Percentiles rank a stretch among this genome's conserved stretches.
Evolutionary conservation across 2,329 filamentous ascomycete genomes (phyloP).

Genomic region (Penicillium hesseltinei): DNA sequence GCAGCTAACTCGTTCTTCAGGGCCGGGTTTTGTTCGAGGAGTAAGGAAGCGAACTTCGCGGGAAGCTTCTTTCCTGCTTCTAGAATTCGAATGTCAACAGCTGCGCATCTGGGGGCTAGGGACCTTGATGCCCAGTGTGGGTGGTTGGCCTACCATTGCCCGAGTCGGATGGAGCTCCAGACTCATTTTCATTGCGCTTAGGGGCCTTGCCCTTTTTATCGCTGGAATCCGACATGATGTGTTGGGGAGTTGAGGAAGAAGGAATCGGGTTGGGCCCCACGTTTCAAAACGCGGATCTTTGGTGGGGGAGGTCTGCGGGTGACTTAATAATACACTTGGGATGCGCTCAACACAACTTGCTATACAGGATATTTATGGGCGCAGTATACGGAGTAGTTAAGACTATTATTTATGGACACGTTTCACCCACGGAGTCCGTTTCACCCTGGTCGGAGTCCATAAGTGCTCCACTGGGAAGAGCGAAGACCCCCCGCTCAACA

Average conservation of each 20-base stretch:
- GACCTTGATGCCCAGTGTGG: neutral
- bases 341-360: neutral
- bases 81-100: conserved; percentile 4
- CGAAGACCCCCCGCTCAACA: neutral
- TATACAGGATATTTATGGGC: neutral
- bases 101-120: neutral
- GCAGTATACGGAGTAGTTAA: neutral
- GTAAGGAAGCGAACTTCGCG: conserved; percentile 37
- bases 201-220: conserved; percentile 37
- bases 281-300: conserved; percentile 23
- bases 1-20: conserved; percentile 72
- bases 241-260: conserved; percentile 14
- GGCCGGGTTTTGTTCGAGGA: conserved; percentile 56
- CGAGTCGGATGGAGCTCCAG: neutral
- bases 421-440: neutral
- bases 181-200: conserved; percentile 18
- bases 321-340: neutral
- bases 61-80: conserved; percentile 33
- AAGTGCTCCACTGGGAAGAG: neutral
- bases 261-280: conserved; percentile 31
- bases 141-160: conserved; percentile 9
- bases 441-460: neutral
- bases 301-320: conserved; percentile 12
- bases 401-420: neutral
- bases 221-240: conserved; percentile 34